Percentiles rank a stretch among this genome's conserved stretches.
phyloP scores from a whole-genome alignment of 2,329 filamentous ascomycete species.

The Pseudogymnoascus verrucosus region DNA sequence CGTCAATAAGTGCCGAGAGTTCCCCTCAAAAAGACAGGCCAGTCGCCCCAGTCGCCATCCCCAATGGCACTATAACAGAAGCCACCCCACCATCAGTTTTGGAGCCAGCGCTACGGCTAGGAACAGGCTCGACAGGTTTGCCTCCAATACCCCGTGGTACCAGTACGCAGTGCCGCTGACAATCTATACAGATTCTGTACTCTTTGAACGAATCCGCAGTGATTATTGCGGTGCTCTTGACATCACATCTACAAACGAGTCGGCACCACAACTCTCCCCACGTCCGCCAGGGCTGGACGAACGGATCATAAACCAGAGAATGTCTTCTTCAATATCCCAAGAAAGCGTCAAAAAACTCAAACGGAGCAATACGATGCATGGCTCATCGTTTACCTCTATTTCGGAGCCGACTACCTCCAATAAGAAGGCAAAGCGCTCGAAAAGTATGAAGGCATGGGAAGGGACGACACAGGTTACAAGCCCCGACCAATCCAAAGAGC shows the following conservation, averaged over 20 bases:
- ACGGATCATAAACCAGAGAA: constrained; percentile 8
- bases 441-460: constrained; percentile 6
- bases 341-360: not conserved
- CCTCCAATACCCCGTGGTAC: not conserved
- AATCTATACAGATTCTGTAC: constrained; percentile 6
- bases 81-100: not conserved
- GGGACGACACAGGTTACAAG: constrained; percentile 7
- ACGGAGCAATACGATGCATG: constrained; percentile 9
- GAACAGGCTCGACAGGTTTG: constrained; percentile 11
- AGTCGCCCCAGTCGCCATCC: not conserved
- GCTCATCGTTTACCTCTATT: constrained; percentile 5
- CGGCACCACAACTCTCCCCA: not conserved
- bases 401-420: not conserved
- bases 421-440: constrained; percentile 5
- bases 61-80: not conserved
- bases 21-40: not conserved
- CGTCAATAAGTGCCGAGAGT: constrained; percentile 1
- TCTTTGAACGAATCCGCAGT: constrained; percentile 11
- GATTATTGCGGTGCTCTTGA: not conserved
- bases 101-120: not conserved
- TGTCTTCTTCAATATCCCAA: constrained; percentile 7
- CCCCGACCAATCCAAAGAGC: not conserved
- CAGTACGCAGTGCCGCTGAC: not conserved
- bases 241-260: not conserved
- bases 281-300: constrained; percentile 2